These are phyloP conservation scores for Fusarium euwallaceae DNA, from an alignment of 2,329 filamentous ascomycete species.

Conservation along the genomic window DNA sequence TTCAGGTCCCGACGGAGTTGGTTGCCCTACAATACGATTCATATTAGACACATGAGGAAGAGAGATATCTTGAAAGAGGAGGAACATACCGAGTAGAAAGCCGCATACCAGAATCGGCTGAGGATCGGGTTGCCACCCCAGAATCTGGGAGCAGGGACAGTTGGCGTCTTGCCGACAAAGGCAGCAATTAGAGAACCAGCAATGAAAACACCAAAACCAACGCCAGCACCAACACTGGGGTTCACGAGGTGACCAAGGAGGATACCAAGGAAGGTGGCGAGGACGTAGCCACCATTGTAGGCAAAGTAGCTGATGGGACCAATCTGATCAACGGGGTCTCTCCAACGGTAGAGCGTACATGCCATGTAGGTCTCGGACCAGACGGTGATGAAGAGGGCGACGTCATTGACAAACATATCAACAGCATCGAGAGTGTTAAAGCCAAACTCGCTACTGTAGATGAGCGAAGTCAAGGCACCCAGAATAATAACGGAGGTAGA, in stretches of 20 bases:
- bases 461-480: slow-evolving; percentile 63
- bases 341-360: slow-evolving; percentile 64
- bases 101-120: slow-evolving; percentile 62
- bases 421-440: slow-evolving; percentile 65
- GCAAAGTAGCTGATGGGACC: slow-evolving; percentile 54
- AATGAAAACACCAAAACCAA: slow-evolving; percentile 63
- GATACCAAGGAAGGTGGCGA: slow-evolving; percentile 62
- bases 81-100: slow-evolving; percentile 64
- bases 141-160: slow-evolving; percentile 55
- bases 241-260: slow-evolving; percentile 59
- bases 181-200: slow-evolving; percentile 52
- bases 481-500: slow-evolving; percentile 60
- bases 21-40: slow-evolving; percentile 58
- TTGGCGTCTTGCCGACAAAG: slow-evolving; percentile 55
- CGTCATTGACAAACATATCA: slow-evolving; percentile 66
- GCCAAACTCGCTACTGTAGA: slow-evolving; percentile 68
- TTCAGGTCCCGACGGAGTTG: slow-evolving; percentile 67
- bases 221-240: slow-evolving; percentile 58
- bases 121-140: slow-evolving; percentile 56
- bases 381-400: slow-evolving; percentile 65
- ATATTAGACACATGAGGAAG: slow-evolving; percentile 2
- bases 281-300: slow-evolving; percentile 63
- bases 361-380: slow-evolving; percentile 63
- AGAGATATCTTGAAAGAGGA: accelerated
- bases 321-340: slow-evolving; percentile 58